phyloP scores from a whole-genome alignment of 1,284 basidiomycete genomes.

The Pulveroboletus ridleyi region DNA sequence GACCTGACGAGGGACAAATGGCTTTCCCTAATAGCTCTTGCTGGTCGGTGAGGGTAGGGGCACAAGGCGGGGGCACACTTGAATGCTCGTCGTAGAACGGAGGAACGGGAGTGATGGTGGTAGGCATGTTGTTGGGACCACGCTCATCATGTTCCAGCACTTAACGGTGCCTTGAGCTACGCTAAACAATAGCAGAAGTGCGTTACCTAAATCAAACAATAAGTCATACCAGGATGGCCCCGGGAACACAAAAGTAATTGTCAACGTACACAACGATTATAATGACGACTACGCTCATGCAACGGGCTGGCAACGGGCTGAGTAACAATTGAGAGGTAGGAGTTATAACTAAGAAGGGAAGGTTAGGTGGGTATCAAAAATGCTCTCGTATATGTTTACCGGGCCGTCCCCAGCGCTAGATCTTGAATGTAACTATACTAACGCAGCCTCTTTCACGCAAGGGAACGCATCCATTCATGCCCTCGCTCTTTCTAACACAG shows the following conservation, averaged over 20 bases:
- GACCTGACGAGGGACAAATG: not conserved
- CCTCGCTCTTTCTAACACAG: not conserved
- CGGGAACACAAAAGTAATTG: no score
- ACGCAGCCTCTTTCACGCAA: conserved; percentile 2
- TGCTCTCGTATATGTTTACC: conserved; percentile 1
- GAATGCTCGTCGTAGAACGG: not conserved
- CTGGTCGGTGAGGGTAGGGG: conserved; percentile 1
- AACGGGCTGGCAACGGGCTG: no score
- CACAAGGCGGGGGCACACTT: not conserved
- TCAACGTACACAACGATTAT: no score
- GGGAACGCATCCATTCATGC: not conserved
- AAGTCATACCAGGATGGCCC: no score
- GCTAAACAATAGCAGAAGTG: not conserved
- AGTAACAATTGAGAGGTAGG: no score
- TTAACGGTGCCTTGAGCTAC: not conserved
- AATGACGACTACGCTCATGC: no score
- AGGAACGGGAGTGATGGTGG: not conserved
- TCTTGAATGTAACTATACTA: not conserved
- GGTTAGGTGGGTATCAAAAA: not conserved
- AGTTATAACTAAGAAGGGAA: no score
- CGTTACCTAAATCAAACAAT: no score
- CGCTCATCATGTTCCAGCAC: not conserved
- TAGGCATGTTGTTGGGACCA: not conserved
- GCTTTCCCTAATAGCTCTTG: conserved; percentile 5
- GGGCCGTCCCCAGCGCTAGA: not conserved